Conservation (phyloP, 2,329 filamentous ascomycete genomes). For the Penicillium thymicola region DNA sequence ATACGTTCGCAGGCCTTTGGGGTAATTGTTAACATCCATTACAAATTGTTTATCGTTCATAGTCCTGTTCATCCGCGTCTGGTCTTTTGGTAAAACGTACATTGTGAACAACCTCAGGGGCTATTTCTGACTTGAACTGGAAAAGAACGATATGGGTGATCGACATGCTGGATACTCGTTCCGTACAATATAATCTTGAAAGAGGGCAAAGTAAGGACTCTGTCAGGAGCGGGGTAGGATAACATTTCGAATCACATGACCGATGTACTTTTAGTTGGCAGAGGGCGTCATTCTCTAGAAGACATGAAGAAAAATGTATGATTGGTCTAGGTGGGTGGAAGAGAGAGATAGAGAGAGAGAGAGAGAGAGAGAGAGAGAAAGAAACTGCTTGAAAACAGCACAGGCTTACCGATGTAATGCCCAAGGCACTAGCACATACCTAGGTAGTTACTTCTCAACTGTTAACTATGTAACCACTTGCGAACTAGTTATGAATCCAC, state of each 20-base stretch:
- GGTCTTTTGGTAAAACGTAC: slow-evolving; percentile 42
- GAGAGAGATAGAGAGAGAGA: too few relatives aligned
- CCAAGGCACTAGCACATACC: background rate
- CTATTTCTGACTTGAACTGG: slow-evolving; percentile 56
- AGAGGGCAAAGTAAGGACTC: background rate
- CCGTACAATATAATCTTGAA: background rate
- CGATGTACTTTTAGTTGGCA: background rate
- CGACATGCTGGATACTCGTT: slow-evolving; percentile 48
- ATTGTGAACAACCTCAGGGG: slow-evolving; percentile 52
- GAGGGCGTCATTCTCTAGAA: background rate
- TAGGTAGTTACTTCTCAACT: background rate
- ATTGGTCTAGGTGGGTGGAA: background rate
- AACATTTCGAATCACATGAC: background rate
- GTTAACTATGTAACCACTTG: background rate
- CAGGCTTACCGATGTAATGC: background rate
- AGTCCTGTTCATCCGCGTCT: background rate
- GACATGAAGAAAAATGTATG: background rate
- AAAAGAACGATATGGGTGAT: slow-evolving; percentile 69
- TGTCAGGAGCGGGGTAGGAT: background rate
- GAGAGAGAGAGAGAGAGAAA: background rate
- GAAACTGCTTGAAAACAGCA: background rate
- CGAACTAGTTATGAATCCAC: background rate
- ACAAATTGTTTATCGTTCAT: background rate
- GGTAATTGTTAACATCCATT: background rate
- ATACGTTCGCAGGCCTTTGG: slow-evolving; percentile 55